Base-by-base conservation (phyloP, 2,329 filamentous ascomycete species). In the Zymoseptoria brevis region DNA sequence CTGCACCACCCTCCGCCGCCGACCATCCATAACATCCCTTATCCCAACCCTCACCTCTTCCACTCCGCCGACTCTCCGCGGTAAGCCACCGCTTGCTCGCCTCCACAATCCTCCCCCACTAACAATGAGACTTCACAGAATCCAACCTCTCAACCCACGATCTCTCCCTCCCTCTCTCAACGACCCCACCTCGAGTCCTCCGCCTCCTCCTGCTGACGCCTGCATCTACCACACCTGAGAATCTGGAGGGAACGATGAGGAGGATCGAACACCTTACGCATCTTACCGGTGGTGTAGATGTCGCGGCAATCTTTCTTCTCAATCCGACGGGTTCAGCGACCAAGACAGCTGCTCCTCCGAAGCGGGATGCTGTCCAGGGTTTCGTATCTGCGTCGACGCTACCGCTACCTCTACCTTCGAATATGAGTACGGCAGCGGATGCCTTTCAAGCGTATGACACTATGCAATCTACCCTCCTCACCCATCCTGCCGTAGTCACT, bases 1-100 rank as follows among this genome's bases (percentile, higher is more conserved):
- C 67, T 76, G 74, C 64, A 68, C 71, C n/a, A 71, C 69, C 16
- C 72, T 79, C 11, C 73, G 73, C 11, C 65, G 67, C 29, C 74
- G 74, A 21, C 65, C 72, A 4, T 69, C 76, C 29, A 77, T 75
- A 72, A 67, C 66, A 9, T 63, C 73, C 1, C 65, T 72, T 2
- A 67, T 78, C 11, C 67, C 75, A 7, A 62, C 68, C 4, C 66
- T 77, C 26, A 62, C 57, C 6, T 50, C 60, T 4, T 45, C 57
- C 2, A 54, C 63, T 7, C 60, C 59, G 3, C 60, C 71, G 48
- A 60, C 58, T 11, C 65, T 76, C 19, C 66, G 67, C 62, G 75
- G 75, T 73, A 62, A 54, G 58, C 19, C 19, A n/a, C n/a, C n/a
- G n/a, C 26, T n/a, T 21, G 49, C 29, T 2, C 26, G 1, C 29